Conservation (phyloP, 2,329 filamentous ascomycete genomes). For the Epichloe hybrida region DNA sequence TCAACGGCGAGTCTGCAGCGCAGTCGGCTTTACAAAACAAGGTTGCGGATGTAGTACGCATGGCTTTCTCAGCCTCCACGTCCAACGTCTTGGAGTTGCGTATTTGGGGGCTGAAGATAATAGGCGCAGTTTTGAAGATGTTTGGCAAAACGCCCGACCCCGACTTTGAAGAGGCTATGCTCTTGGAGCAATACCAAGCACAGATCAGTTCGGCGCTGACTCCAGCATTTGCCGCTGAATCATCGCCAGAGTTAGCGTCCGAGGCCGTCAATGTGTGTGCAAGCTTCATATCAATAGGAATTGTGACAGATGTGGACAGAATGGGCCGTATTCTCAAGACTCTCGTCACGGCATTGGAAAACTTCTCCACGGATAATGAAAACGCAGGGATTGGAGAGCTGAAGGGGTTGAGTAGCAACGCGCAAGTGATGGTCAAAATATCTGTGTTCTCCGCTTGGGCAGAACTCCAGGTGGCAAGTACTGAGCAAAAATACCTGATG, state of each 20-base stretch:
- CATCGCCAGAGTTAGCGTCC: constrained; percentile 86
- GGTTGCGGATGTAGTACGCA: constrained; percentile 85
- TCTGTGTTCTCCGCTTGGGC: constrained; percentile 96
- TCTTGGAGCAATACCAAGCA: constrained; percentile 95
- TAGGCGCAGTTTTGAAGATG: constrained; percentile 85
- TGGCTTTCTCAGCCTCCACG: constrained; percentile 95
- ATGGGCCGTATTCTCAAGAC: constrained; percentile 97
- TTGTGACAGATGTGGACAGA: constrained; percentile 93
- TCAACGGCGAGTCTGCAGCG: constrained; percentile 65
- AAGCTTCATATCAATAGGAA: constrained; percentile 93
- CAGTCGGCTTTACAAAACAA: constrained; percentile 67
- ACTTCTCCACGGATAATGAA: constrained; percentile 71
- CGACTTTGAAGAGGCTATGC: constrained; percentile 91
- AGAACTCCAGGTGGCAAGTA: constrained; percentile 87
- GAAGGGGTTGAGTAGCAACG: constrained; percentile 85
- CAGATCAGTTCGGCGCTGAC: constrained; percentile 96
- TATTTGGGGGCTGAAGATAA: constrained; percentile 84
- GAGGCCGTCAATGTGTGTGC: constrained; percentile 96
- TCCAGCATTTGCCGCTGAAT: constrained; percentile 89
- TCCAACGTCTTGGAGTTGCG: constrained; percentile 81
- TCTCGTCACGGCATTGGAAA: constrained; percentile 78
- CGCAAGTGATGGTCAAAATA: constrained; percentile 97
- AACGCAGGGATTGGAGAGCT: constrained; percentile 84
- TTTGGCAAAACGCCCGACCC: constrained; percentile 93
- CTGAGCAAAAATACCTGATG: constrained; percentile 77